Evolutionary conservation across 768 basidiomycete genomes (phyloP), one percentile per base, ranked within the genome.

Genomic region (Boletellus emodensis): DNA sequence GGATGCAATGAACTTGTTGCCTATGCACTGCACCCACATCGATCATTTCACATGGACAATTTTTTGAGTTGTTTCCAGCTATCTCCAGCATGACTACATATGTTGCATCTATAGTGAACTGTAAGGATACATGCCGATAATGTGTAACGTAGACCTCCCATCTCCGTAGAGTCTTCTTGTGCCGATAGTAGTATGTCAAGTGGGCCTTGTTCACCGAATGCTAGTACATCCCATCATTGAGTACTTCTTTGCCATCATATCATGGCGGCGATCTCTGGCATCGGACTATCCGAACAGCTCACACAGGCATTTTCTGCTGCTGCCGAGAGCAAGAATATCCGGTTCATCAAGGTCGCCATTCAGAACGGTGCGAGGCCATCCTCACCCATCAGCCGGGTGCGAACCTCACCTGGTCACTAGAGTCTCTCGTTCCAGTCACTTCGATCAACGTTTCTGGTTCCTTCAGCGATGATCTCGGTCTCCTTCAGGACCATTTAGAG

Each of bases 341-440:
- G 90, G 38, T 92, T 92, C 68, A 72, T 93, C 70, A 89, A 89
- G 66, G 75, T 92, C 54, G 75, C 77, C 41, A 90, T 93, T 62
- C 70, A 71, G 53, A 81, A 92, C 64, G 90, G 90, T 90, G 68
- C 61, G 69, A 71, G 58, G 53, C 49, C 37, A 24, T 53, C 8
- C 18, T 35, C 18, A 50, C 43, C 47, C 47, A 48, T 48, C 40
- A 45, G 46, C 44, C 38, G 18, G 24, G 44, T 51, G 46, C 46
- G 38, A 52, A 45, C 58, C 66, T 72, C 55, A 69, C 64, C 26
- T 33, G 46, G 40, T 59, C 51, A 26, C 45, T 33, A 90, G 90
- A 92, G 68, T 75, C 78, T 9, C 82, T 92, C 49, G 79, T 88
- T 11, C 76, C 77, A 48, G 82, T 84, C 57, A 55, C 68, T 14